Percentiles rank a stretch among this genome's conserved stretches.
These are phyloP conservation scores for Clonostachys rhizophaga DNA, from an alignment of 2,329 filamentous ascomycete species.

Conservation along the genomic window DNA sequence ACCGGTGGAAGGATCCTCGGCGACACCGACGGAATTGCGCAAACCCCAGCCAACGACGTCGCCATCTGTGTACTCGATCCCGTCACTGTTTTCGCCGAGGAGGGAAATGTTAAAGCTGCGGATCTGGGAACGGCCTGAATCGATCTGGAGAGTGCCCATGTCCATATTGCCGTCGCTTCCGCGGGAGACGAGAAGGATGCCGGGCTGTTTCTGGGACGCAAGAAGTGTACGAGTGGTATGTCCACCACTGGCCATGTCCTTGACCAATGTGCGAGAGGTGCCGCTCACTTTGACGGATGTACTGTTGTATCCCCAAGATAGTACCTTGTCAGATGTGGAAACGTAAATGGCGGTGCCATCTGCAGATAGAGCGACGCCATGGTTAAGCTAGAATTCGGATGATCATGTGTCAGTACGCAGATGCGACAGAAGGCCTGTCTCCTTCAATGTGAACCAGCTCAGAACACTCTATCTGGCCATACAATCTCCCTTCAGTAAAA, in stretches of 20 bases:
- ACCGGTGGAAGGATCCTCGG: conserved; percentile 51
- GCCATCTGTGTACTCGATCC: conserved; percentile 43
- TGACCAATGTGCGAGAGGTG: conserved; percentile 46
- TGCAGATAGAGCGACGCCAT: conserved; percentile 47
- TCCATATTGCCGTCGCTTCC: conserved; percentile 64
- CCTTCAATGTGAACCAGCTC: no score
- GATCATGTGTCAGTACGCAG: not conserved
- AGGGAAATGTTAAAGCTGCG: conserved; percentile 47
- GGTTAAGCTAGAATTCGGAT: conserved; percentile 40
- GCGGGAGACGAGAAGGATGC: conserved; percentile 59
- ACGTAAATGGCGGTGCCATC: conserved; percentile 51
- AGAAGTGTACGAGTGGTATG: conserved; percentile 66
- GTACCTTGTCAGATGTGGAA: conserved; percentile 55
- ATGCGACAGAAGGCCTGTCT: no score
- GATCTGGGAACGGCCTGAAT: conserved; percentile 61
- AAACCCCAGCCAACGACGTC: conserved; percentile 62
- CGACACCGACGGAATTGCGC: conserved; percentile 67
- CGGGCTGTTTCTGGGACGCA: conserved; percentile 47
- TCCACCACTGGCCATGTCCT: conserved; percentile 56
- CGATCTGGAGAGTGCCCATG: conserved; percentile 37
- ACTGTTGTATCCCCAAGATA: conserved; percentile 62
- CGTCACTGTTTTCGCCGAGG: conserved; percentile 12
- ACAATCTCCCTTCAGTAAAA: no score
- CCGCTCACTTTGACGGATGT: conserved; percentile 27
- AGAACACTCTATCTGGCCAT: no score